Conservation (phyloP, 1,284 basidiomycete genomes). For the Boletus sp. region DNA sequence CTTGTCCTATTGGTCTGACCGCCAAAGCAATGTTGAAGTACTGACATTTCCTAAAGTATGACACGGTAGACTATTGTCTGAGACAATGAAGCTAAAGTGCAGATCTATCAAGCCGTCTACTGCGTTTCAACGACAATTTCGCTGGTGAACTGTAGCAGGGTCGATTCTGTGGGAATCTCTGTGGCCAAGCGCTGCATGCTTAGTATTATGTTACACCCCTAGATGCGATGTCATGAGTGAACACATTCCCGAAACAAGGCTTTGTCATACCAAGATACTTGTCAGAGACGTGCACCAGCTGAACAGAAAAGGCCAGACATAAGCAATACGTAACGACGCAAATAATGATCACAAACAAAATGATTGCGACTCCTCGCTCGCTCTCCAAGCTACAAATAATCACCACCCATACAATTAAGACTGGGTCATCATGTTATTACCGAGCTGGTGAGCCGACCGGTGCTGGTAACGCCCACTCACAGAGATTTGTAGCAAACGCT, state of each 20-base stretch:
- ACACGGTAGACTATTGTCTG: too few species aligned
- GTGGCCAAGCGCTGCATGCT: constrained; percentile 21
- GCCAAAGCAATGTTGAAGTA: too few species aligned
- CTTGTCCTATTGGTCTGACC: too few species aligned
- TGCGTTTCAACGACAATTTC: neutral
- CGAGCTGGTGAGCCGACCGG: neutral
- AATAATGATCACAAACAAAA: constrained; percentile 16
- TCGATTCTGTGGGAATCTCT: neutral
- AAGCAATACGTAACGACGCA: neutral
- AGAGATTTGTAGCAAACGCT: constrained; percentile 8
- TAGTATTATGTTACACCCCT: constrained; percentile 16
- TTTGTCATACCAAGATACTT: constrained; percentile 13
- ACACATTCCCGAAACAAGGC: neutral
- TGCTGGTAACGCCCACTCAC: constrained; percentile 7
- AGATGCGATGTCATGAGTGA: neutral
- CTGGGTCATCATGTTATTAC: constrained; percentile 11
- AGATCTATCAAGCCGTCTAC: neutral
- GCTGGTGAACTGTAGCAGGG: neutral
- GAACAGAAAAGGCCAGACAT: neutral
- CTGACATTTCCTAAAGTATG: too few species aligned
- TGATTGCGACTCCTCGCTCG: neutral
- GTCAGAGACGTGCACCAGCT: constrained; percentile 15
- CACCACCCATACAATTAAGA: constrained; percentile 6
- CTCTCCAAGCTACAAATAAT: constrained; percentile 5
- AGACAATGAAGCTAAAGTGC: neutral